phyloP scores from a whole-genome alignment of 345 rosid species.

The Aquilaria malaccensis region DNA sequence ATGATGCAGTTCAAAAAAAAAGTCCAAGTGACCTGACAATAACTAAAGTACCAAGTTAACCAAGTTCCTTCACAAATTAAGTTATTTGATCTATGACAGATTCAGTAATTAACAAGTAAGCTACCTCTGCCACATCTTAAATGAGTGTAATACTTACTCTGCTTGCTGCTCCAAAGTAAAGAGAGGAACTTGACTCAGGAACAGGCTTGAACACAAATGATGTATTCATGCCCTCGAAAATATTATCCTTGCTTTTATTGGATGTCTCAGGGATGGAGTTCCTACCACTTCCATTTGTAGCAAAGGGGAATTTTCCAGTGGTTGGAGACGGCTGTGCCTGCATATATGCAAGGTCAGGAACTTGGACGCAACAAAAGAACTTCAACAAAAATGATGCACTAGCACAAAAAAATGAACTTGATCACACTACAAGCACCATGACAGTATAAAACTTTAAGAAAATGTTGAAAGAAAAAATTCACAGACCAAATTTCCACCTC shows the following conservation, averaged over 20 bases:
- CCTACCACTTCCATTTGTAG: slow-evolving; percentile 35
- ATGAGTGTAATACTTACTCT: slow-evolving; percentile 28
- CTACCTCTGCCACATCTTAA: too few relatives aligned
- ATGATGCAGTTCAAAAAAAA: neutral
- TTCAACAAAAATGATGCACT: neutral
- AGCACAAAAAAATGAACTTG: too few relatives aligned
- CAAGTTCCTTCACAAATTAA: too few relatives aligned
- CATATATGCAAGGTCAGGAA: slow-evolving; percentile 13
- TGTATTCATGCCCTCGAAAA: slow-evolving; percentile 45
- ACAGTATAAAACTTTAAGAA: too few relatives aligned
- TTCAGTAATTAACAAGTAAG: too few relatives aligned
- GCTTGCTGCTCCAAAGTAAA: slow-evolving; percentile 33
- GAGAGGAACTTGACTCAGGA: slow-evolving; percentile 42
- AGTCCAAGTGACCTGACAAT: neutral
- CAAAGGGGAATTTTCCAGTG: slow-evolving; percentile 69
- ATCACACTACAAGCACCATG: too few relatives aligned
- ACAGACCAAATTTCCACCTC: too few relatives aligned
- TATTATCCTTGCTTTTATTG: slow-evolving; percentile 54
- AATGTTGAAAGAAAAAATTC: too few relatives aligned
- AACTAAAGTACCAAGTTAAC: too few relatives aligned
- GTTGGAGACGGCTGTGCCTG: slow-evolving; percentile 97
- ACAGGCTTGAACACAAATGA: slow-evolving; percentile 74
- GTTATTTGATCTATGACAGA: too few relatives aligned
- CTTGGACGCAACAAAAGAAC: slow-evolving; percentile 9
- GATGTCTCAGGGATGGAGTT: slow-evolving; percentile 25